Evolutionary conservation across 1,284 basidiomycete genomes (phyloP), one percentile per base, ranked within the genome.

Genomic region (Microbotryomycetes sp.): DNA sequence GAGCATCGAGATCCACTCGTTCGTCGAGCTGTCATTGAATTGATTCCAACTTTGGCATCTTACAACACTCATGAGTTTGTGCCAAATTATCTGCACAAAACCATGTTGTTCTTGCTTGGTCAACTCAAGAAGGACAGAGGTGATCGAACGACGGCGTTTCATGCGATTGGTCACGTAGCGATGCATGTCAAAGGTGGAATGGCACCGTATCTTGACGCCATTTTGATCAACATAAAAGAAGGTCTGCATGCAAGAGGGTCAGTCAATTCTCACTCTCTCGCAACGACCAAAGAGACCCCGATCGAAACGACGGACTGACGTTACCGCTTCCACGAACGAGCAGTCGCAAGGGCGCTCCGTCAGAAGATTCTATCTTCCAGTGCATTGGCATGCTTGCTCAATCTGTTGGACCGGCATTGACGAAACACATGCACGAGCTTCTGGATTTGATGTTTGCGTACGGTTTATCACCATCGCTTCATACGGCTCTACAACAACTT

Each of bases 371-470:
- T 0, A 93, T 98, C 68, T 98, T 99, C 74, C 90, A 97, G 79
- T 98, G 96, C 76, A 84, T 98, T 54, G 92, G 92, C 36, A 93
- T 97, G 89, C 81, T 98, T 55, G 92, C 93, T 1, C 85, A 86
- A 0, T 92, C 96, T 4, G 92, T 99, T 45, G 96, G 96, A 0
- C 92, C 93, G 1, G 94, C 93, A 74, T 80, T 99, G 56, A 97
- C 96, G 0, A 91, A 93, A 73, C 82, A 96, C 61, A 82, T 98
- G 70, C 96, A 97, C 76, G 96, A 98, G 73, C 87, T 97, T 69
- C 83, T 99, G 32, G 92, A 97, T 74, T 81, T 97, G 54, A 98
- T 98, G 89, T 92, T 98, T 75, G 88, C 86, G 0, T 96, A 89
- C 76, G 94, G 93, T 2, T 79, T 99, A 63, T 94, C 89, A 71